Conservation (phyloP, 1,139 yeast species). For the Casaregolazyma lundiana region DNA sequence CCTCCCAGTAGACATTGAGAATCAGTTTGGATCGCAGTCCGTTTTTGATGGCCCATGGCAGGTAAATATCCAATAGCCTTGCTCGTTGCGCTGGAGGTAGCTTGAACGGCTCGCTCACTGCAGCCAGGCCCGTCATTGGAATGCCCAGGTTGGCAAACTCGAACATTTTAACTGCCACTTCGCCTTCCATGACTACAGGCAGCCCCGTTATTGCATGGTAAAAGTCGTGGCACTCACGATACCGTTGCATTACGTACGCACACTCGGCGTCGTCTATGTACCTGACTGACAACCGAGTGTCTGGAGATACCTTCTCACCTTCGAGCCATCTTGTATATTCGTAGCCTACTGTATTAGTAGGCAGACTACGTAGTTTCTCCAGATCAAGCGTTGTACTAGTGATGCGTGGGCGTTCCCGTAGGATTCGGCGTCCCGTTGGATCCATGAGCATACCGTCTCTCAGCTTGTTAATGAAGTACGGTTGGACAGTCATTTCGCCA, state of each 20-base stretch:
- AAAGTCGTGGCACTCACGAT: slow-evolving; percentile 95
- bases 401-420: slow-evolving; percentile 77
- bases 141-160: slow-evolving; percentile 91
- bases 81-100: slow-evolving; percentile 53
- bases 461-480: slow-evolving; percentile 56
- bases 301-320: slow-evolving; percentile 87
- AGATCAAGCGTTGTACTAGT: slow-evolving; percentile 67
- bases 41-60: slow-evolving; percentile 84
- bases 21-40: slow-evolving; percentile 73
- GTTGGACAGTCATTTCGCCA: slow-evolving; percentile 87
- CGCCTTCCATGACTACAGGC: slow-evolving; percentile 93
- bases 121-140: slow-evolving; percentile 95
- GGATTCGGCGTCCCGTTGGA: slow-evolving; percentile 68
- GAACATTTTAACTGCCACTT: slow-evolving; percentile 84
- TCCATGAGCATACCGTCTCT: slow-evolving; percentile 72
- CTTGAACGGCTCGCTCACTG: slow-evolving; percentile 78
- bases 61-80: slow-evolving; percentile 50
- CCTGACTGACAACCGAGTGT: slow-evolving; percentile 81
- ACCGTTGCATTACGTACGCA: slow-evolving; percentile 87
- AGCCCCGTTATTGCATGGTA: slow-evolving; percentile 89
- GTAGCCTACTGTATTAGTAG: slow-evolving; percentile 71
- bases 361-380: slow-evolving; percentile 54
- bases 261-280: slow-evolving; percentile 86
- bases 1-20: slow-evolving; percentile 92
- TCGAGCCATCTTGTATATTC: slow-evolving; percentile 79